These are phyloP conservation scores for Astrothelium subdiscretum DNA, from an alignment of 495 filamentous ascomycete species.

Conservation along the genomic window DNA sequence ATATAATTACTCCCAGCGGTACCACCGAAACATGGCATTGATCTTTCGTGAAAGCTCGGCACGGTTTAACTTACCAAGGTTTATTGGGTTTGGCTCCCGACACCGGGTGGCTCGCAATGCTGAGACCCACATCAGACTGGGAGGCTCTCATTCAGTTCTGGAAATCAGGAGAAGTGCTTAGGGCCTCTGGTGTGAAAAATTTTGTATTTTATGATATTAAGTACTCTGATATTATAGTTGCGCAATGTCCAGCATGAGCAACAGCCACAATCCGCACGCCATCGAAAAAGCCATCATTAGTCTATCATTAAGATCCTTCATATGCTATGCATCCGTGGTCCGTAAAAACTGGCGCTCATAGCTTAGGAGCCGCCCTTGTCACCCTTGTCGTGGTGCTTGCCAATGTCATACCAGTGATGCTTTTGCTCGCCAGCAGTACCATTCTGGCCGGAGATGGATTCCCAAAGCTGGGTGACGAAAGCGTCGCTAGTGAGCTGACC, in stretches of 20 bases:
- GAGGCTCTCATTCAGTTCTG: too few relatives aligned
- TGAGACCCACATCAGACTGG: neutral
- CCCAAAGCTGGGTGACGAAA: neutral
- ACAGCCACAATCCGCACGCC: neutral
- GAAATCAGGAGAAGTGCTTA: too few relatives aligned
- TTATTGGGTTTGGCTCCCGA: too few relatives aligned
- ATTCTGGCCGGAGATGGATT: neutral
- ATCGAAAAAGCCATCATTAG: neutral
- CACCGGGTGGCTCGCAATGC: too few relatives aligned
- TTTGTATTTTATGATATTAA: neutral
- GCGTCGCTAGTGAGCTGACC: neutral
- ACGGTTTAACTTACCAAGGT: too few relatives aligned
- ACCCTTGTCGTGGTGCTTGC: too few relatives aligned
- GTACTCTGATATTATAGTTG: neutral
- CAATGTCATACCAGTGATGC: neutral
- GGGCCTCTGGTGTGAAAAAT: too few relatives aligned
- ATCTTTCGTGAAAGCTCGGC: too few relatives aligned
- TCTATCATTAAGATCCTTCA: neutral
- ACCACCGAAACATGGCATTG: too few relatives aligned
- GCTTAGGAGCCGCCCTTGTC: too few relatives aligned
- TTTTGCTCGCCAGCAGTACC: neutral
- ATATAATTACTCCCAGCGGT: too few relatives aligned
- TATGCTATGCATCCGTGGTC: neutral
- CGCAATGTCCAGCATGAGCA: neutral
- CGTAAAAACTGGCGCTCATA: too few relatives aligned